A percentile compares a stretch with the other conserved stretches of the same genome.
phyloP scores from a whole-genome alignment of 345 rosid genomes.

The Aethionema arabicum region DNA sequence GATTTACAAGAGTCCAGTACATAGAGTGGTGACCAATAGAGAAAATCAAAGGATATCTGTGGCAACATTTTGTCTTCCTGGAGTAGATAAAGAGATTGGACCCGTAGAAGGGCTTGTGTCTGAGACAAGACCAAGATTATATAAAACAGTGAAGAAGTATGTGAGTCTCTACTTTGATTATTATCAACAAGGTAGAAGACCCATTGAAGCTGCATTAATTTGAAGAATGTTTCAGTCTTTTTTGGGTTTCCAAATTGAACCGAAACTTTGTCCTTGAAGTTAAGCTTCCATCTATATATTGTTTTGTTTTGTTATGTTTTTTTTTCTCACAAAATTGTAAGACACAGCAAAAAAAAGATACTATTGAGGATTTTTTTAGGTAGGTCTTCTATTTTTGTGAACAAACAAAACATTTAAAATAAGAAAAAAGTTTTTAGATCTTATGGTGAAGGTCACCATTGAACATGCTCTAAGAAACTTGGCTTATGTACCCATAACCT shows the following conservation, averaged over 20 bases:
- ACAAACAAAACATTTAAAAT: too few species aligned
- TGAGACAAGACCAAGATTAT: conserved; percentile 49
- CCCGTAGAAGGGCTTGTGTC: conserved; percentile 37
- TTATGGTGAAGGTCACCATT: too few species aligned
- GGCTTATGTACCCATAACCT: too few species aligned
- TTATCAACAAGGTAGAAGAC: conserved; percentile 48
- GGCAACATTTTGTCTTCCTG: conserved; percentile 52
- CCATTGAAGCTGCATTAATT: conserved; percentile 51
- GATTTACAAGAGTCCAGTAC: conserved; percentile 53
- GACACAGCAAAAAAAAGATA: too few species aligned
- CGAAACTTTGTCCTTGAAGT: too few species aligned
- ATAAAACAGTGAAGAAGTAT: conserved; percentile 51
- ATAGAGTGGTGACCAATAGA: conserved; percentile 49
- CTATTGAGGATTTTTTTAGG: too few species aligned
- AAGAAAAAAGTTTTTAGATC: too few species aligned
- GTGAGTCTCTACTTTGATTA: conserved; percentile 40
- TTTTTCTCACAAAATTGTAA: too few species aligned
- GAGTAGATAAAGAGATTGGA: conserved; percentile 38
- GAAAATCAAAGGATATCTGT: conserved; percentile 49
- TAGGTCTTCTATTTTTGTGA: too few species aligned
- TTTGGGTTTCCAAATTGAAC: not conserved
- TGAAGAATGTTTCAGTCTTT: conserved; percentile 5
- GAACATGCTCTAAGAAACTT: too few species aligned
- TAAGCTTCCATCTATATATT: too few species aligned
- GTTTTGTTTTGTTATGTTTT: too few species aligned